Percentiles rank a stretch among this genome's conserved stretches.
Conservation (phyloP, 768 basidiomycete genomes). For the Panellus pusillus region DNA sequence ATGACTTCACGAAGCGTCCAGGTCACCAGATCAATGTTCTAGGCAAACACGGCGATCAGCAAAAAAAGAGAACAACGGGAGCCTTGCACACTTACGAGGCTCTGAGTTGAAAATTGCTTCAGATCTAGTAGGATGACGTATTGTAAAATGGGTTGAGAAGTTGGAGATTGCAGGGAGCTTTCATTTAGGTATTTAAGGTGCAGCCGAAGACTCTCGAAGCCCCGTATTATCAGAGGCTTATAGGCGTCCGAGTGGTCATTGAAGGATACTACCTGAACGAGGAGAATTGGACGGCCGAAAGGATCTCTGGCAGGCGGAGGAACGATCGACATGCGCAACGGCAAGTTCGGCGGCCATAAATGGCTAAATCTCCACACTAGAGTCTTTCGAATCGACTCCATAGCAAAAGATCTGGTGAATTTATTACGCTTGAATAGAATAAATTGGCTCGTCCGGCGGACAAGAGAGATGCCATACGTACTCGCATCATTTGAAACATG, state of each 20-base stretch:
- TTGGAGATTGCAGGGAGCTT: slow-evolving; percentile 3
- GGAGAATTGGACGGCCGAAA: slow-evolving; percentile 63
- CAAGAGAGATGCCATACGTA: slow-evolving; percentile 33
- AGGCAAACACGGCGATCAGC: slow-evolving; percentile 11
- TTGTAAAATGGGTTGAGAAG: slow-evolving; percentile 50
- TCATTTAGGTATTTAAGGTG: slow-evolving; percentile 54
- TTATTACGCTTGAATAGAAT: slow-evolving; percentile 54
- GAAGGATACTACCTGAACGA: slow-evolving; percentile 49
- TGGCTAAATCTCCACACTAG: slow-evolving; percentile 58
- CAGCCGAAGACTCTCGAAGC: slow-evolving; percentile 57
- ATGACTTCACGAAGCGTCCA: slow-evolving; percentile 68
- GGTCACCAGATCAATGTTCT: slow-evolving; percentile 62
- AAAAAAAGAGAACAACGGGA: slow-evolving; percentile 3
- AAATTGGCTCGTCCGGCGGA: background rate
- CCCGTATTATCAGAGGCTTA: slow-evolving; percentile 45
- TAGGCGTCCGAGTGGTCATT: slow-evolving; percentile 36
- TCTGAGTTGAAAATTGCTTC: slow-evolving; percentile 52
- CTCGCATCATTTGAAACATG: slow-evolving; percentile 63
- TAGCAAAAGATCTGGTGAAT: slow-evolving; percentile 60
- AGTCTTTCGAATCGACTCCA: slow-evolving; percentile 57
- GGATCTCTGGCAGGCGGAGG: slow-evolving; percentile 56
- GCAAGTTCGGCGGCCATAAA: slow-evolving; percentile 37
- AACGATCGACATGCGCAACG: slow-evolving; percentile 36
- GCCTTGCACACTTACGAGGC: slow-evolving; percentile 43
- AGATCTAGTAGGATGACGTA: slow-evolving; percentile 71